A percentile compares a stretch with the other conserved stretches of the same genome.
Conservation (phyloP, 176 grass and related monocot genomes). For the Oryza officinalis region DNA sequence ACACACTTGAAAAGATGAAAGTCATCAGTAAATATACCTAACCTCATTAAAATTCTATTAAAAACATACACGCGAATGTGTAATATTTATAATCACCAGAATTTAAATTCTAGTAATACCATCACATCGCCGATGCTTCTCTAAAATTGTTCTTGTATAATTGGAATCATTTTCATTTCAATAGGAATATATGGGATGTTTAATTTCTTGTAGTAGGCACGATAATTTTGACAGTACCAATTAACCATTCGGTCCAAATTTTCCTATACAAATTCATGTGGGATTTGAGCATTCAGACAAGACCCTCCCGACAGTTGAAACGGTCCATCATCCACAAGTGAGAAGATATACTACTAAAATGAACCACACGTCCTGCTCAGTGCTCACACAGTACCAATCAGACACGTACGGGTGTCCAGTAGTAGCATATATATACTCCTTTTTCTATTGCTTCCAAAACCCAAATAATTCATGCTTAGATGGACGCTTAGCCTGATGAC, state of each 20-base stretch:
- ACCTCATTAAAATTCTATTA: too few species aligned
- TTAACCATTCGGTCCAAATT: too few species aligned
- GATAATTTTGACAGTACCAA: too few species aligned
- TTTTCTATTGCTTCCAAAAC: constrained; percentile 30
- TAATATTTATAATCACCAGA: too few species aligned
- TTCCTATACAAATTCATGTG: background rate
- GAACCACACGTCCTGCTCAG: background rate
- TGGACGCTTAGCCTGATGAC: constrained; percentile 28
- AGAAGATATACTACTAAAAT: background rate
- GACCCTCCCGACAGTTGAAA: background rate
- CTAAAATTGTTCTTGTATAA: background rate
- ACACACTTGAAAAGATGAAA: too few species aligned
- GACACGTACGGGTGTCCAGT: background rate
- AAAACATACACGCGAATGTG: too few species aligned
- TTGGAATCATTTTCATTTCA: background rate
- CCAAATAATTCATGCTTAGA: constrained; percentile 13
- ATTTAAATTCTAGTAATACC: too few species aligned
- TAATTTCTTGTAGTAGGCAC: background rate
- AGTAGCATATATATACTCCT: background rate
- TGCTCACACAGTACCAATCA: background rate
- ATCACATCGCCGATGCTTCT: too few species aligned
- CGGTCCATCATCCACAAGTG: background rate
- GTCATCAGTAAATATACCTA: too few species aligned
- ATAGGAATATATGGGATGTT: background rate
- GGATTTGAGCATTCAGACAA: background rate